Percentiles rank a stretch among this genome's conserved stretches.
phyloP scores from a whole-genome alignment of 129 eudicot genomes.

The Gnaphalium uliginosum region DNA sequence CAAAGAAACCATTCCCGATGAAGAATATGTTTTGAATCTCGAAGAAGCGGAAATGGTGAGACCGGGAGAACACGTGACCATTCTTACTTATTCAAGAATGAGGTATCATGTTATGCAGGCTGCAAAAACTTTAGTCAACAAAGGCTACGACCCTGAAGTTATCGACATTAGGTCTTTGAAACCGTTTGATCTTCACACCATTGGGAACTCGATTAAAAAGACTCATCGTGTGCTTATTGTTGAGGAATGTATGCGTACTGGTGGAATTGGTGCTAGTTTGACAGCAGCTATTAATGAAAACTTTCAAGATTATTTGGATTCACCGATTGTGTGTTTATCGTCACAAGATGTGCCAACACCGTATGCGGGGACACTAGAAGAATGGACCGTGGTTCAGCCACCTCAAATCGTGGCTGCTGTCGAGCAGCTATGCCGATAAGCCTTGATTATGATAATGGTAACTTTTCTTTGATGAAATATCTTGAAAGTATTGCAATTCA shows the following conservation, averaged over 20 bases:
- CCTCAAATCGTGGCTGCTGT: conserved; percentile 96
- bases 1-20: conserved; percentile 94
- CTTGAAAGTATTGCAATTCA: conserved; percentile 9
- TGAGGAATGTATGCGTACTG: conserved; percentile 97
- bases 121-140: conserved; percentile 86
- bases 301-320: conserved; percentile 86
- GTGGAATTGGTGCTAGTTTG: conserved; percentile 97
- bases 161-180: conserved; percentile 90
- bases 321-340: conserved; percentile 85
- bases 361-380: conserved; percentile 86
- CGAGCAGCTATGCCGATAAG: conserved; percentile 87
- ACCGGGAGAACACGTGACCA: conserved; percentile 88
- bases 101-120: conserved; percentile 98
- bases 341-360: conserved; percentile 99
- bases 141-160: conserved; percentile 97
- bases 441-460: background rate
- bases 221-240: conserved; percentile 93
- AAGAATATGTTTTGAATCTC: conserved; percentile 69
- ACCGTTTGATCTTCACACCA: conserved; percentile 86
- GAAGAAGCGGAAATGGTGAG: conserved; percentile 99
- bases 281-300: conserved; percentile 87
- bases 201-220: conserved; percentile 93
- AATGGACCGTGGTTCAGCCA: conserved; percentile 93
- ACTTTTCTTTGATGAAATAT: background rate
- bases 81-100: conserved; percentile 90